Conservation (phyloP, 2,329 filamentous ascomycete genomes). For the Colletotrichum gloeosporioides region DNA sequence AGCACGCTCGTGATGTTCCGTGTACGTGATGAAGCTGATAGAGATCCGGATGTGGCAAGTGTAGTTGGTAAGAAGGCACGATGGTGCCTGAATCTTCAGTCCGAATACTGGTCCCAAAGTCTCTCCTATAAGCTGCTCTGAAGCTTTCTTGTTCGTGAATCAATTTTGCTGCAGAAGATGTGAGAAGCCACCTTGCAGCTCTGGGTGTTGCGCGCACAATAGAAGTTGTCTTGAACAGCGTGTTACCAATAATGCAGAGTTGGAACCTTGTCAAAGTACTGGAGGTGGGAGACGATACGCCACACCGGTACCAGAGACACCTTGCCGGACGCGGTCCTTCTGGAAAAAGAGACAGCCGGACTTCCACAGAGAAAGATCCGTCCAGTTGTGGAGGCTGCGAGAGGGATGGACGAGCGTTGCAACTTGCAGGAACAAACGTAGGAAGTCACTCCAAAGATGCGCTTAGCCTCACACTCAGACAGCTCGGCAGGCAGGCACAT, state of each 20-base stretch:
- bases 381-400: not conserved
- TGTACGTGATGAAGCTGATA: not conserved
- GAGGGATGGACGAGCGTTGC: not conserved
- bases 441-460: not conserved
- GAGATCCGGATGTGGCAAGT: not conserved
- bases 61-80: not conserved
- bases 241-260: conserved; percentile 9
- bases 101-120: not conserved
- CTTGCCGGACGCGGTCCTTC: not conserved
- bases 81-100: not conserved
- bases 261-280: not conserved
- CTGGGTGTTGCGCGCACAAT: not conserved
- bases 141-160: not conserved
- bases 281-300: not conserved
- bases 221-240: not conserved
- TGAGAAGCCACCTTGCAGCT: not conserved
- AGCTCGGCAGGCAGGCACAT: not conserved
- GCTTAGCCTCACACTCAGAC: not conserved
- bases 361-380: not conserved
- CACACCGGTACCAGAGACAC: not conserved
- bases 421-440: not conserved
- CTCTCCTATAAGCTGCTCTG: not conserved
- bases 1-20: not conserved
- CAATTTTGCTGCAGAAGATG: not conserved
- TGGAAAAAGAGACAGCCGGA: not conserved